phyloP scores from a whole-genome alignment of 768 basidiomycete species.

The Strobilomyces dryophilus region DNA sequence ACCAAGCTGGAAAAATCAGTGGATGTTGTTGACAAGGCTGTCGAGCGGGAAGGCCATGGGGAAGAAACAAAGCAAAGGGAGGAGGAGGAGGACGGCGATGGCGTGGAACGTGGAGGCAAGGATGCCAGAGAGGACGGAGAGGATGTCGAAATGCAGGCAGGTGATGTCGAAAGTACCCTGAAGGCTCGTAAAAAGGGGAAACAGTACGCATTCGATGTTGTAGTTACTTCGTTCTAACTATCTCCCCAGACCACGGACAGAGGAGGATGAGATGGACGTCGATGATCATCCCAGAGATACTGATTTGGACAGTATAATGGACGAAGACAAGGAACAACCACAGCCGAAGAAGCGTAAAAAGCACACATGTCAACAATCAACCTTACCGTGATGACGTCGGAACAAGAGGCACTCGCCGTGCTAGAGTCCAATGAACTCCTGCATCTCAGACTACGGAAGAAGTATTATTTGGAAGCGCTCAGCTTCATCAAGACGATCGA shows the following conservation, averaged over 20 bases:
- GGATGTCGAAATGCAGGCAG: slow-evolving; percentile 33
- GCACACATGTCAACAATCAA: slow-evolving; percentile 70
- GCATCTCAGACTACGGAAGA: slow-evolving; percentile 69
- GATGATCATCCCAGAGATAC: slow-evolving; percentile 38
- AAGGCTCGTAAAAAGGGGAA: slow-evolving; percentile 31
- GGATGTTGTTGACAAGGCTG: slow-evolving; percentile 57
- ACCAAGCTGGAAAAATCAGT: slow-evolving; percentile 71
- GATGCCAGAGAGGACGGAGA: slow-evolving; percentile 27
- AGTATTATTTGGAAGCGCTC: slow-evolving; percentile 84
- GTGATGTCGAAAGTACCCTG: slow-evolving; percentile 20
- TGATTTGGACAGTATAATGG: slow-evolving; percentile 35
- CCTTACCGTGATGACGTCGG: slow-evolving; percentile 62
- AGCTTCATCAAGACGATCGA: slow-evolving; percentile 73
- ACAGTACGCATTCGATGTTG: slow-evolving; percentile 11
- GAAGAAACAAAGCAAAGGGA: slow-evolving; percentile 36
- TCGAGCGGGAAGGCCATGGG: slow-evolving; percentile 39
- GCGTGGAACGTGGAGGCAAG: slow-evolving; percentile 38
- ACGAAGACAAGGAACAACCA: slow-evolving; percentile 33
- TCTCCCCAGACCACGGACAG: slow-evolving; percentile 15
- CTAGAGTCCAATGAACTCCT: slow-evolving; percentile 63
- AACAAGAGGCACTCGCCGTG: slow-evolving; percentile 67
- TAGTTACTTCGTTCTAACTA: slow-evolving; percentile 7
- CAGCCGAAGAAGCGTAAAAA: slow-evolving; percentile 38
- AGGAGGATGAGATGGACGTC: slow-evolving; percentile 57
- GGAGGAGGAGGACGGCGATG: slow-evolving; percentile 30